These are phyloP conservation scores for Diutina ranongensis DNA, from an alignment of 1,139 yeast genomes.

Conservation along the genomic window DNA sequence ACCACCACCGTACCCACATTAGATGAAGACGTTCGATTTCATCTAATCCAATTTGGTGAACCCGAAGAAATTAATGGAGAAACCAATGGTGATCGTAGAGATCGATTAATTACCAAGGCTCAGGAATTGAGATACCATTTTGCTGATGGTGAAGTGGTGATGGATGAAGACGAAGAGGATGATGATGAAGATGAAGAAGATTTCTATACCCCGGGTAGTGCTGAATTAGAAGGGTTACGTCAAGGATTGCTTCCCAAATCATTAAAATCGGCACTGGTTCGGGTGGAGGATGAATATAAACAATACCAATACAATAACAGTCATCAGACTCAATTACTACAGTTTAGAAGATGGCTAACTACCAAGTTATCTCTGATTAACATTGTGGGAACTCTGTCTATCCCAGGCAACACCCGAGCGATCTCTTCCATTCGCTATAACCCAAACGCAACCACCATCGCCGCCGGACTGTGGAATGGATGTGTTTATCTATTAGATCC, in stretches of 20 bases:
- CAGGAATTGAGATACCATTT: constrained; percentile 16
- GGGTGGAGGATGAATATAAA: constrained; percentile 26
- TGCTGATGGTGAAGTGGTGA: constrained; percentile 15
- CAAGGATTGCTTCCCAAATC: constrained; percentile 40
- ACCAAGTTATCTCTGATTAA: constrained; percentile 26
- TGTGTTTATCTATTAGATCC: constrained; percentile 38
- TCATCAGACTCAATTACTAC: constrained; percentile 12
- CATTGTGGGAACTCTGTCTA: constrained; percentile 58
- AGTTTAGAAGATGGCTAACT: constrained; percentile 36
- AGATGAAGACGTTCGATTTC: constrained; percentile 46
- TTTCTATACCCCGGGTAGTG: constrained; percentile 72
- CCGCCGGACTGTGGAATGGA: constrained; percentile 54
- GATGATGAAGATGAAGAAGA: constrained; percentile 45
- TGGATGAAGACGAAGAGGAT: constrained; percentile 15
- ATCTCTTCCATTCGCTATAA: not conserved
- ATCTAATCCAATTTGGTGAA: constrained; percentile 40
- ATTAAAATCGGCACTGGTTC: constrained; percentile 27
- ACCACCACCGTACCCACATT: constrained; percentile 40
- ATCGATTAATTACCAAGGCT: constrained; percentile 26
- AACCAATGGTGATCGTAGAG: constrained; percentile 48
- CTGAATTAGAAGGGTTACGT: constrained; percentile 45
- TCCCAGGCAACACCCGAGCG: constrained; percentile 37
- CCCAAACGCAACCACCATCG: not conserved
- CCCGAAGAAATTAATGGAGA: constrained; percentile 56
- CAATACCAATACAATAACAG: constrained; percentile 9